Evolutionary conservation across 2,329 filamentous ascomycete species (phyloP).

Genomic region (Coleophoma eucalyptorum): DNA sequence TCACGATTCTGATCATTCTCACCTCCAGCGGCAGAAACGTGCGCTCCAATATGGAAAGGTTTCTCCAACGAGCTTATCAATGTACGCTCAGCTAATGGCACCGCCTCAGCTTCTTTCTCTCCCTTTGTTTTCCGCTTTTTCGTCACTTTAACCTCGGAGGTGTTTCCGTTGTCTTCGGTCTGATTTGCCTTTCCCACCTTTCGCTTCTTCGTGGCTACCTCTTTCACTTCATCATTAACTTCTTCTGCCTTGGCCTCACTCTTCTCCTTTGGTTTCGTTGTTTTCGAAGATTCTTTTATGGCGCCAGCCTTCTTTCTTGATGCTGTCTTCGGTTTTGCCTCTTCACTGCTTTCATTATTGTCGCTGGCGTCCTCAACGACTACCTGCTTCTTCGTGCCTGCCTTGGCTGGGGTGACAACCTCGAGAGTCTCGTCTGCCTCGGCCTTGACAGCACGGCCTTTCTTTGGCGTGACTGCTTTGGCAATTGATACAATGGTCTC

Average conservation of each 20-base stretch:
- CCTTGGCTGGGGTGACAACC: slow-evolving; percentile 3
- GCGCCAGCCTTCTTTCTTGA: not conserved
- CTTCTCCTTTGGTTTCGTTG: slow-evolving; percentile 11
- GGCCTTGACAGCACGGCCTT: slow-evolving; percentile 11
- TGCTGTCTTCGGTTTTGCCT: not conserved
- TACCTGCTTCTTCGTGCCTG: slow-evolving; percentile 6
- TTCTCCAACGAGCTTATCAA: slow-evolving; percentile 57
- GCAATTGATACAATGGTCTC: slow-evolving; percentile 1
- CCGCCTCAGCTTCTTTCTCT: slow-evolving; percentile 49
- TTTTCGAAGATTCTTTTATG: slow-evolving; percentile 4
- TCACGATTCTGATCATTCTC: slow-evolving; percentile 5
- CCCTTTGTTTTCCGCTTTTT: slow-evolving; percentile 52
- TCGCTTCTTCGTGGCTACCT: slow-evolving; percentile 19
- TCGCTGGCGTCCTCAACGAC: slow-evolving; percentile 9
- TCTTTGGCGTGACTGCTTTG: slow-evolving; percentile 7
- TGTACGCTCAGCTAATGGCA: slow-evolving; percentile 69
- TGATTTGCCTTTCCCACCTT: slow-evolving; percentile 19
- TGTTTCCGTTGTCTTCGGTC: slow-evolving; percentile 14
- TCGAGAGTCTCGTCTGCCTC: slow-evolving; percentile 7
- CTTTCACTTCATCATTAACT: slow-evolving; percentile 10
- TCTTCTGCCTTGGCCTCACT: slow-evolving; percentile 10
- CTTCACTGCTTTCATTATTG: not conserved
- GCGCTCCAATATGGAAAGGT: slow-evolving; percentile 81
- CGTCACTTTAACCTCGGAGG: slow-evolving; percentile 13
- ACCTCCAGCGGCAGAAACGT: slow-evolving; percentile 89